Percentiles rank a stretch among this genome's conserved stretches.
phyloP scores from a whole-genome alignment of 2,329 filamentous ascomycete genomes.

The Cercospora brassicicola region DNA sequence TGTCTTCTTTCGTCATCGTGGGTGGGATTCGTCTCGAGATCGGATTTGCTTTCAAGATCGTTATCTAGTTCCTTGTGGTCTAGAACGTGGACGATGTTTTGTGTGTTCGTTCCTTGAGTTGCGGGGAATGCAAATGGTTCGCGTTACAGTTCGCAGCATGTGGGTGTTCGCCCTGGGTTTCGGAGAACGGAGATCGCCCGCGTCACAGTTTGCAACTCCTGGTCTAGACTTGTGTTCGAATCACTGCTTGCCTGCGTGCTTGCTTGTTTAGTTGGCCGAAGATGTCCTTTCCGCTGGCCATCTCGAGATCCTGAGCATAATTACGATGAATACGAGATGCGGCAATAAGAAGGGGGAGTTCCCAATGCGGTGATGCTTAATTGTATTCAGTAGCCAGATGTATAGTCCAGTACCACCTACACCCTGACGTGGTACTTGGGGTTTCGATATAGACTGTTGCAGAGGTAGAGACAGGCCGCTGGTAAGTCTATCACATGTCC shows the following conservation, averaged over 20 bases:
- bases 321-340: no score
- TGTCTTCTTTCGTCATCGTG: background rate
- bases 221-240: background rate
- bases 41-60: background rate
- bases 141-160: background rate
- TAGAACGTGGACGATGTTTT: background rate
- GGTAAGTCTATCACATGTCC: background rate
- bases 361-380: background rate
- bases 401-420: no score
- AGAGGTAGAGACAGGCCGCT: background rate
- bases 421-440: background rate
- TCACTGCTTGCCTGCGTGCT: background rate
- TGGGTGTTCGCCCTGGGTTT: background rate
- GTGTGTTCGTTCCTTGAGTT: background rate
- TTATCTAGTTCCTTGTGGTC: background rate
- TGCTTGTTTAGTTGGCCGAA: background rate
- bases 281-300: background rate
- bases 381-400: no score
- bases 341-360: background rate
- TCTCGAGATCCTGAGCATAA: background rate
- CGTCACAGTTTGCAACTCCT: background rate
- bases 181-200: background rate
- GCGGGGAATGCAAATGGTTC: background rate
- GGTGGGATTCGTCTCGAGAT: background rate
- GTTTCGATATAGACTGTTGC: background rate